These are phyloP conservation scores for Ogataea thermomethanolica DNA, from an alignment of 805 yeast species.

Conservation along the genomic window DNA sequence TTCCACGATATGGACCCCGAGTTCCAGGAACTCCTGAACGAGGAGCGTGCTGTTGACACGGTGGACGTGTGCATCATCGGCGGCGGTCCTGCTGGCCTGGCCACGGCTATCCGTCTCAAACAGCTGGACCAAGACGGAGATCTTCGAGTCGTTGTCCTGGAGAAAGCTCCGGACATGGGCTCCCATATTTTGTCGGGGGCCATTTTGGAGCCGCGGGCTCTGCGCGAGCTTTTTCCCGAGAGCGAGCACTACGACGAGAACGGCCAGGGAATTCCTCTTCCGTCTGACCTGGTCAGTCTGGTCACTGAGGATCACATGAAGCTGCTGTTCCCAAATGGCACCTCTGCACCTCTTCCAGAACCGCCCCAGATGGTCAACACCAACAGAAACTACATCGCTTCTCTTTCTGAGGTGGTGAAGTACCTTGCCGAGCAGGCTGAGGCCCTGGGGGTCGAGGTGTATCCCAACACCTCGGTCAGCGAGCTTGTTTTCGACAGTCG, in stretches of 20 bases:
- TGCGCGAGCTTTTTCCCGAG: constrained; percentile 78
- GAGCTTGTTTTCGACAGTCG: constrained; percentile 66
- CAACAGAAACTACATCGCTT: constrained; percentile 80
- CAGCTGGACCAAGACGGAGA: constrained; percentile 69
- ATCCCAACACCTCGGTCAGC: constrained; percentile 84
- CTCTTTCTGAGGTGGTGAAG: constrained; percentile 75
- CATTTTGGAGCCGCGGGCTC: constrained; percentile 84
- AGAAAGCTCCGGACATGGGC: constrained; percentile 92
- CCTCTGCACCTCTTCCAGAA: constrained; percentile 74
- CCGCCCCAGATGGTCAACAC: constrained; percentile 87
- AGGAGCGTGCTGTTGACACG: constrained; percentile 75
- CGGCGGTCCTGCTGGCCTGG: constrained; percentile 96
- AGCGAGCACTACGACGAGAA: constrained; percentile 49
- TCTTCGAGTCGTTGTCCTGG: constrained; percentile 81
- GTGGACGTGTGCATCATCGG: constrained; percentile 97
- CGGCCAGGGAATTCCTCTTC: constrained; percentile 67
- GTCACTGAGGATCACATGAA: constrained; percentile 76
- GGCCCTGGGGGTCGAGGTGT: constrained; percentile 88
- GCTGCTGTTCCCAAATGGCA: constrained; percentile 53
- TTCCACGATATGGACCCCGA: constrained; percentile 37
- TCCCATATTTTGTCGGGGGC: constrained; percentile 93
- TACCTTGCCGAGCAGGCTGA: constrained; percentile 87
- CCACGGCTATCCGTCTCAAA: constrained; percentile 86
- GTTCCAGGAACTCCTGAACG: constrained; percentile 44
- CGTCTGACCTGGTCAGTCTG: constrained; percentile 68